Evolutionary conservation across 306 rosid genomes (phyloP), one percentile per base, ranked within the genome.

Genomic region (Cercis canadensis): DNA sequence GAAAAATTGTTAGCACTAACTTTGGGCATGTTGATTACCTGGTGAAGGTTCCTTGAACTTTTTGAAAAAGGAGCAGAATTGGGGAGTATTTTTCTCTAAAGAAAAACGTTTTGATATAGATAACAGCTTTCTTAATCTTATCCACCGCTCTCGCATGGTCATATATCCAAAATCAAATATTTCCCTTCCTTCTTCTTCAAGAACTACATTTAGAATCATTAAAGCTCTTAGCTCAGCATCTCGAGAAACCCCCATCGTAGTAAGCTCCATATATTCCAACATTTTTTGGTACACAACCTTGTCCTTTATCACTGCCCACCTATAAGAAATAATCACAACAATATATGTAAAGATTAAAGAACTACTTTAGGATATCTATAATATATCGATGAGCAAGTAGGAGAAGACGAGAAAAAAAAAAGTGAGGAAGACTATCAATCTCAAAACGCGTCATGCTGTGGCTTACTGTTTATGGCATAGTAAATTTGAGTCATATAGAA

Each of bases 271-370:
- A 19, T 83, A 68, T 0, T 7, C 34, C 32, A n/a, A 7, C 85
- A 84, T 87, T 51, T 67, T 79, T 54, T 79, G 9, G 60, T 83
- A 87, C 7, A 81, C 81, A 10, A 11, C 47, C 52, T 87, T 47
- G 17, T 87, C 82, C 72, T 87, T 87, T 56, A 87, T 32, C 11
- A 87, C 32, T 34, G 91, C 91, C 91, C 88, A 87, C 56, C 91
- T 86, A 45, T 71, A 18, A 13, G 17, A 11, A 0, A 29, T 63
- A 29, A 15, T 17, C 1, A 15, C 9, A 7, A 7, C n/a, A n/a
- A n/a, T n/a, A n/a, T n/a, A n/a, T n/a, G n/a, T n/a, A n/a, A n/a
- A n/a, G n/a, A n/a, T n/a, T n/a, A n/a, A n/a, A n/a, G n/a, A n/a
- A n/a, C n/a, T n/a, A n/a, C n/a, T n/a, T n/a, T n/a, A n/a, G n/a